Evolutionary conservation across 176 grass and related monocot species (phyloP), one percentile per base, ranked within the genome.

Genomic region (Raddia distichophylla): DNA sequence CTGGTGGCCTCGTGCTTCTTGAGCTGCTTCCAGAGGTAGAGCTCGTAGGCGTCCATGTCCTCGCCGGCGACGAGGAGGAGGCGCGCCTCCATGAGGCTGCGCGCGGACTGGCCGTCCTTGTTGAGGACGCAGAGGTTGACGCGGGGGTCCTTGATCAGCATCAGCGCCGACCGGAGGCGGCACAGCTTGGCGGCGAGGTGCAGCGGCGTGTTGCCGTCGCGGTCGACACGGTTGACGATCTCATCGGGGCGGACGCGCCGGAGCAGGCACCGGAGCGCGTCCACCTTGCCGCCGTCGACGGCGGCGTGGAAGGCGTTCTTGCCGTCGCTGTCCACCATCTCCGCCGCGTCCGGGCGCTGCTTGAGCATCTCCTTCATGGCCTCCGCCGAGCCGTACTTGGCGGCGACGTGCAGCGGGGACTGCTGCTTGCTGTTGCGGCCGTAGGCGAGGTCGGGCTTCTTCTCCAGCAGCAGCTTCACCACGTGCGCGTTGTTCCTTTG

Each of bases 341-440:
- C 91, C 9, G 53, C 77, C 14, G 61, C 78, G 61, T 90, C 91
- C 3, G 91, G 80, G 76, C 88, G 87, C 53, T 71, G 56, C 44
- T 72, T 84, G 18, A 93, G 84, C 9, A 93, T 65, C 66, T 80
- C 87, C 76, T 56, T 73, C 84, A 90, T 85, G 63, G 76, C 72
- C 1, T 44, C 50, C 33, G 64, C 79, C 14, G 91, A 87, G 7
- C 91, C 88, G 73, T 87, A 79, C 19, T 47, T 4, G 35, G 85
- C 87, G 0, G 91, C 91, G 14, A 82, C 67, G 76, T 93, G 91
- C 43, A 93, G 85, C 32, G 91, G 84, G 58, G 88, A 85, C 32
- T 82, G 17, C 0, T 3, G 15, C 2, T 17, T 4, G 0, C 0
- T 0, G 74, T 96, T 96, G 51, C 46, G 60, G 32, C 6, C 6